A percentile compares a stretch with the other conserved stretches of the same genome.
phyloP scores from a whole-genome alignment of 2,329 filamentous ascomycete species.

The Ascochyta fabae region DNA sequence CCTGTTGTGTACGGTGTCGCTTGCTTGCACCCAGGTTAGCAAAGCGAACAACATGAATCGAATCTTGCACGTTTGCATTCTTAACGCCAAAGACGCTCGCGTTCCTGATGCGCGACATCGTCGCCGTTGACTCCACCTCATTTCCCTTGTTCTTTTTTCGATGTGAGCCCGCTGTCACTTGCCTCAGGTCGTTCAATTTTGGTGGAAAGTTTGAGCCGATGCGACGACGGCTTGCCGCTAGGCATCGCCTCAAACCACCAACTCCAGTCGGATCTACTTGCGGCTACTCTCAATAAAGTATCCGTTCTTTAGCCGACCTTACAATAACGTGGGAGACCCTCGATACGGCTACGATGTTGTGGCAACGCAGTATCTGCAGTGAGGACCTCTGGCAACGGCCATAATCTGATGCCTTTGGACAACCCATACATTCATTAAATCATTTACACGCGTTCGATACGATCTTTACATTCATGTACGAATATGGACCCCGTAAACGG shows the following conservation, averaged over 20 bases:
- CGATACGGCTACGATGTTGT: conserved; percentile 23
- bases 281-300: conserved; percentile 35
- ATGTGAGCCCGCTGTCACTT: conserved; percentile 18
- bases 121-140: conserved; percentile 16
- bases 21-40: background rate
- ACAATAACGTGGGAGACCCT: conserved; percentile 33
- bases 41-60: conserved; percentile 1
- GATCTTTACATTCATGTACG: conserved; percentile 17
- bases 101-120: conserved; percentile 14
- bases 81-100: background rate
- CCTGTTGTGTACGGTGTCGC: conserved; percentile 2
- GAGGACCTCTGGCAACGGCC: conserved; percentile 20
- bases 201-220: conserved; percentile 30
- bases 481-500: too few species aligned
- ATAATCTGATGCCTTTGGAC: conserved; percentile 18
- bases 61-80: background rate
- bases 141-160: conserved; percentile 9
- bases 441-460: conserved; percentile 16
- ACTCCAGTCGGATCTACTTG: conserved; percentile 27
- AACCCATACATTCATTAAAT: conserved; percentile 26
- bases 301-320: conserved; percentile 27
- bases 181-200: conserved; percentile 18
- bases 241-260: conserved; percentile 34
- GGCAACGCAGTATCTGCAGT: conserved; percentile 27
- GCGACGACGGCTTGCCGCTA: conserved; percentile 33